Percentiles rank a stretch among this genome's conserved stretches.
phyloP scores from a whole-genome alignment of 1,284 basidiomycete genomes.

The Singerocomus inundabilis region DNA sequence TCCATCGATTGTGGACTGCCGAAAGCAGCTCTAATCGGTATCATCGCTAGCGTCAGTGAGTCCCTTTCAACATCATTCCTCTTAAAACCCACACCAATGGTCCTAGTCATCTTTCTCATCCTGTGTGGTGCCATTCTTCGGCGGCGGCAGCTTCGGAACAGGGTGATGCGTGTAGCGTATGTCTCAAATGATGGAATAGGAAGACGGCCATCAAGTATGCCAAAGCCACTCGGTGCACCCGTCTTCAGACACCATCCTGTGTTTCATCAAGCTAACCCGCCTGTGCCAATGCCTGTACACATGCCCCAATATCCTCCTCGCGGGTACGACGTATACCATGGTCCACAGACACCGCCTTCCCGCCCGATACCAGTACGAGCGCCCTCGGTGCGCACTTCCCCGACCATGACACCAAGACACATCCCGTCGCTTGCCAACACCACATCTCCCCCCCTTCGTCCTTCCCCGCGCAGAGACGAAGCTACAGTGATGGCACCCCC shows the following conservation, averaged over 20 bases:
- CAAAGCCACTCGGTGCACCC: conserved; percentile 4
- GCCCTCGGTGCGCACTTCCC: not conserved
- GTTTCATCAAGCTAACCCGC: not conserved
- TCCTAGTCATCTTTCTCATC: not conserved
- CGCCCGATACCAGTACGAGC: not conserved
- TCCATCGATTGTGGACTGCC: conserved; percentile 4
- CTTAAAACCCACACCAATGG: conserved; percentile 11
- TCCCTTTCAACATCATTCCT: not conserved
- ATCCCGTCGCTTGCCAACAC: conserved; percentile 1
- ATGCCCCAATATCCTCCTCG: conserved; percentile 8
- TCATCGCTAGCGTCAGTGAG: conserved; percentile 12
- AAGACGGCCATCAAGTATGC: not conserved
- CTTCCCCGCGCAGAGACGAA: not conserved
- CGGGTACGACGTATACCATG: not conserved
- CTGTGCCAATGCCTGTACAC: conserved; percentile 1
- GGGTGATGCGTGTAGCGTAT: not conserved
- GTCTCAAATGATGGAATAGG: not conserved
- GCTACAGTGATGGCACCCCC: not conserved
- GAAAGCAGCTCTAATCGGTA: not conserved
- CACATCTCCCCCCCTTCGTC: not conserved
- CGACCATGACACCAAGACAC: not conserved
- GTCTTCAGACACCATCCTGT: not conserved
- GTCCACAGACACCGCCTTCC: not conserved
- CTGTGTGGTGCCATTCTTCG: not conserved
- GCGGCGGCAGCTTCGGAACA: conserved; percentile 3